phyloP scores from a whole-genome alignment of 2,329 filamentous ascomycete species.

The Teratosphaeria destructans region DNA sequence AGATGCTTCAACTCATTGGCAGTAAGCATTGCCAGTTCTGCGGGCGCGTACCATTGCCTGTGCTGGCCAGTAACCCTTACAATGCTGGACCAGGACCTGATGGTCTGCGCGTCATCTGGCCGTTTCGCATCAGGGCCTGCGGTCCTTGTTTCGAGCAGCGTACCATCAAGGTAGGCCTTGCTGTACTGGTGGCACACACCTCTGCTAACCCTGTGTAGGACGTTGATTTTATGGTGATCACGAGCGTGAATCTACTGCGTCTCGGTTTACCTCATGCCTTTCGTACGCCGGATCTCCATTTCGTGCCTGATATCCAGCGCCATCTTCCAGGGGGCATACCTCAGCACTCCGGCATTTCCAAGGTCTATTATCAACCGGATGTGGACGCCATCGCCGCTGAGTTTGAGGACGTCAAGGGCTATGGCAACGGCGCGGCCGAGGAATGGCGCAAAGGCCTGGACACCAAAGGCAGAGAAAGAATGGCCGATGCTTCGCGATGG shows the following conservation, averaged over 20 bases:
- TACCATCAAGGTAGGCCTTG: slow-evolving; percentile 52
- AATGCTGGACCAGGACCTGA: slow-evolving; percentile 52
- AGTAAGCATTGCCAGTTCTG: slow-evolving; percentile 60
- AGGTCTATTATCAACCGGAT: slow-evolving; percentile 55
- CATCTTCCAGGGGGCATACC: slow-evolving; percentile 40
- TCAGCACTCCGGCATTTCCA: slow-evolving; percentile 45
- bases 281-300: slow-evolving; percentile 50
- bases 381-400: slow-evolving; percentile 53
- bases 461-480: slow-evolving; percentile 48
- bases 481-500: slow-evolving; percentile 57
- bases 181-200: neutral
- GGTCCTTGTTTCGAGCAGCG: slow-evolving; percentile 46
- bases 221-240: slow-evolving; percentile 49
- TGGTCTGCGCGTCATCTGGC: slow-evolving; percentile 57
- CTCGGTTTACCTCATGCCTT: slow-evolving; percentile 58
- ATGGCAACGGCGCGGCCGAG: slow-evolving; percentile 58
- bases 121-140: slow-evolving; percentile 59
- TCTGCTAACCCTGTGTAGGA: slow-evolving; percentile 44
- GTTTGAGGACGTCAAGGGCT: slow-evolving; percentile 51
- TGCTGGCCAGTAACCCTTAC: slow-evolving; percentile 34
- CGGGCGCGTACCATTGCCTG: slow-evolving; percentile 29
- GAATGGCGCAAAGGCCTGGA: slow-evolving; percentile 73
- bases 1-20: slow-evolving; percentile 65
- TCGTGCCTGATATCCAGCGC: slow-evolving; percentile 47
- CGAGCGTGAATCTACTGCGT: slow-evolving; percentile 50